phyloP scores from a whole-genome alignment of 768 basidiomycete species.

The Hypholoma sublateritium region DNA sequence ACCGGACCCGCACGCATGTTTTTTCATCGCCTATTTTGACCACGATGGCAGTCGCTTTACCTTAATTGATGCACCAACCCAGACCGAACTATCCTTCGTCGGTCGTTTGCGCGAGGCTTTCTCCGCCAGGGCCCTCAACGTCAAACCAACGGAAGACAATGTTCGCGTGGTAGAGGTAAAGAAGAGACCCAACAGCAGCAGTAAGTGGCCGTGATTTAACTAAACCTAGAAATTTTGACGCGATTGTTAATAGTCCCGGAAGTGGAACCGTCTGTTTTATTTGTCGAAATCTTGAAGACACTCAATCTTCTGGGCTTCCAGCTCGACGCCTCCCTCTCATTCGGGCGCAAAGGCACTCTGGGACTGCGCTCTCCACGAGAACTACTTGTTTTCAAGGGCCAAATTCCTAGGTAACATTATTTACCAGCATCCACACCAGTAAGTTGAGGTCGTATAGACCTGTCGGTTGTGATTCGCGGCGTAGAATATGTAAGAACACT shows the following conservation, averaged over 20 bases:
- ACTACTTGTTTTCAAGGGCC: constrained; percentile 18
- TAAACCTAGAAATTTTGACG: not conserved
- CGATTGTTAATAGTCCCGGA: constrained; percentile 30
- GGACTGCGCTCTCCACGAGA: constrained; percentile 45
- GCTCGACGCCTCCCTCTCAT: constrained; percentile 66
- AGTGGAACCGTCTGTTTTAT: constrained; percentile 53
- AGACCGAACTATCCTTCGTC: constrained; percentile 40
- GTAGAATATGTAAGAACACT: not conserved
- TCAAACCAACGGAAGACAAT: constrained; percentile 48
- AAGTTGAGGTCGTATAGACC: constrained; percentile 1
- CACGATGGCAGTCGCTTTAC: constrained; percentile 57
- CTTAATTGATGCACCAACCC: constrained; percentile 43
- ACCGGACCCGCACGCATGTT: constrained; percentile 48
- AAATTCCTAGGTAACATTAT: not conserved
- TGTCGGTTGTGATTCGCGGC: not conserved
- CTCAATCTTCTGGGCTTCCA: constrained; percentile 57
- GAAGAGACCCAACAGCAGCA: constrained; percentile 29
- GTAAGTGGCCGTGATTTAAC: constrained; percentile 4
- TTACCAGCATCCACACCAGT: not conserved
- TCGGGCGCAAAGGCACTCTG: constrained; percentile 47
- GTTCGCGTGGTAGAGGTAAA: constrained; percentile 58
- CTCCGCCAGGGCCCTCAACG: constrained; percentile 32
- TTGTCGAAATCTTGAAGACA: constrained; percentile 62
- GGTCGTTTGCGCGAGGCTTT: constrained; percentile 36
- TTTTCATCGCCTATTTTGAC: constrained; percentile 69